Conservation (phyloP, 2,329 filamentous ascomycete species). For the Metarhizium guizhouense region DNA sequence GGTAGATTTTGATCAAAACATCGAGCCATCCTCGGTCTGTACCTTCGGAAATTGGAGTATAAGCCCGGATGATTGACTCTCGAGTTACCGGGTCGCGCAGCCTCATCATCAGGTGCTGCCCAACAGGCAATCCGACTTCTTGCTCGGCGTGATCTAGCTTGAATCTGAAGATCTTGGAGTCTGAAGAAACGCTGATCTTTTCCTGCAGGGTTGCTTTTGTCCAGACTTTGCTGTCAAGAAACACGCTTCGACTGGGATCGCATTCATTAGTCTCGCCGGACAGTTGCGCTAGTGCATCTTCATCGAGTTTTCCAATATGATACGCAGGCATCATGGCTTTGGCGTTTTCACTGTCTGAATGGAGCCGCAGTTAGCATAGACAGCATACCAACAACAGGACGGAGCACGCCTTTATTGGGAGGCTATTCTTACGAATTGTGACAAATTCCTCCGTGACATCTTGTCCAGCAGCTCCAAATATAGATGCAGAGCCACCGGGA, state of each 20-base stretch:
- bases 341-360: conserved; percentile 79
- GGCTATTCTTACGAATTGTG: conserved; percentile 61
- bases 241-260: conserved; percentile 43
- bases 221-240: conserved; percentile 67
- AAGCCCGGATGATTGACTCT: conserved; percentile 73
- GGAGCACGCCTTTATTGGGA: background rate
- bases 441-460: conserved; percentile 85
- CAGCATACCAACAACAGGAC: background rate
- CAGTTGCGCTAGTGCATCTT: conserved; percentile 45
- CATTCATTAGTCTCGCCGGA: conserved; percentile 26
- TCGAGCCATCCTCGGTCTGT: conserved; percentile 55
- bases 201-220: conserved; percentile 59
- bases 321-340: conserved; percentile 83
- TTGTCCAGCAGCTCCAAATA: conserved; percentile 70
- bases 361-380: conserved; percentile 14
- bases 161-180: conserved; percentile 77
- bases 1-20: conserved; percentile 78
- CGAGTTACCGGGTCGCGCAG: conserved; percentile 61
- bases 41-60: conserved; percentile 70
- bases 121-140: conserved; percentile 65
- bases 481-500: conserved; percentile 79
- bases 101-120: conserved; percentile 81
- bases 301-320: conserved; percentile 71
- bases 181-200: conserved; percentile 63
- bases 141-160: conserved; percentile 64